Conservation (phyloP, 176 grass and related monocot genomes). For the Triticum timopheevii region DNA sequence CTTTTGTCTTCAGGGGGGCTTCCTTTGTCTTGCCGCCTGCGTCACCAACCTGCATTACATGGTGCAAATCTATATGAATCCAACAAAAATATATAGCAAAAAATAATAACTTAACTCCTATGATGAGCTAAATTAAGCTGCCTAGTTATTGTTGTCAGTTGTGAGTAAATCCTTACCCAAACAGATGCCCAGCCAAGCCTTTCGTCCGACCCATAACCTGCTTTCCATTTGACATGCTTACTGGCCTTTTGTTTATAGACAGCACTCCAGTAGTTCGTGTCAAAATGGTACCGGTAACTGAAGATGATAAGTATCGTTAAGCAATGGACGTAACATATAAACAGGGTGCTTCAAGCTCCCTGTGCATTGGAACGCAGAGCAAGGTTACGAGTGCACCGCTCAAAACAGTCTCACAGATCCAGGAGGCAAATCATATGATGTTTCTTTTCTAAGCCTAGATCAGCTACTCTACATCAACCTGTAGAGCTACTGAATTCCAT, state of each 20-base stretch:
- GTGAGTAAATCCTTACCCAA: slow-evolving; percentile 52
- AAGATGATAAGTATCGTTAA: slow-evolving; percentile 7
- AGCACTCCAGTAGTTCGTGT: slow-evolving; percentile 69
- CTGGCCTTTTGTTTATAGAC: slow-evolving; percentile 68
- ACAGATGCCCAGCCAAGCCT: slow-evolving; percentile 76
- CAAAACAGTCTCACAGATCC: background rate
- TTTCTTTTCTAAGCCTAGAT: slow-evolving; percentile 12
- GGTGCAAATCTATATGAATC: slow-evolving; percentile 25
- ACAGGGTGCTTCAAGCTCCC: background rate
- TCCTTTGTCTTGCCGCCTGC: slow-evolving; percentile 63
- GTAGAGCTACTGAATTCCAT: slow-evolving; percentile 12
- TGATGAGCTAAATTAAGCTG: background rate
- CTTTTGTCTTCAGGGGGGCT: slow-evolving; percentile 67
- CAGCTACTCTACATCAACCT: background rate
- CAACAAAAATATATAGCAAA: background rate
- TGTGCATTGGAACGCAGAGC: background rate
- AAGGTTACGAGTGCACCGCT: background rate
- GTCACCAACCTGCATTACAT: slow-evolving; percentile 68
- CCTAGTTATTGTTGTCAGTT: background rate
- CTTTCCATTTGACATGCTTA: slow-evolving; percentile 91
- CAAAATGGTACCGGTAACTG: slow-evolving; percentile 84
- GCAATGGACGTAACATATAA: slow-evolving; percentile 19
- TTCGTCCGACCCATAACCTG: slow-evolving; percentile 77
- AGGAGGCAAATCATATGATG: background rate
- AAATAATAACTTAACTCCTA: background rate